Conservation (phyloP, 805 yeast genomes). For the Metschnikowia amazonensis region DNA sequence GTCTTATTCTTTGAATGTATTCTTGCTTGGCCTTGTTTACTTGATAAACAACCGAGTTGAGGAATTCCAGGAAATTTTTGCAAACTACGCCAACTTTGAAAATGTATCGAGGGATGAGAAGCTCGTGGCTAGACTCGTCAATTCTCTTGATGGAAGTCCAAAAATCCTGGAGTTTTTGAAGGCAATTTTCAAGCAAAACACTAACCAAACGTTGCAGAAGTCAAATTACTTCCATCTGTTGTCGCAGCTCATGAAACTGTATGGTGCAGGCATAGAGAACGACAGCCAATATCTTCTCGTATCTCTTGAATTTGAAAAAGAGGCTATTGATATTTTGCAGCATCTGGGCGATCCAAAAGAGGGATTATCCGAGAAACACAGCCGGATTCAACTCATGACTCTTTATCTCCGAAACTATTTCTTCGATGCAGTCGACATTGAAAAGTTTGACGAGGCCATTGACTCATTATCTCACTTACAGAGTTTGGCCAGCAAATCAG, state of each 20-base stretch:
- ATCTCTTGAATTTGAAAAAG: slow-evolving; percentile 6
- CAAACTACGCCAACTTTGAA: slow-evolving; percentile 22
- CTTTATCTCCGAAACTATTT: slow-evolving; percentile 12
- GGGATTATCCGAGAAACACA: slow-evolving; percentile 2
- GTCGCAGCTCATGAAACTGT: slow-evolving; percentile 17
- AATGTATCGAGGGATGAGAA: slow-evolving; percentile 9
- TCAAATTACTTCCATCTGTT: slow-evolving; percentile 31
- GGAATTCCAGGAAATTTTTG: slow-evolving; percentile 22
- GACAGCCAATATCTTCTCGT: neutral
- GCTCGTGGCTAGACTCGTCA: slow-evolving; percentile 12
- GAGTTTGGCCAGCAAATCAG: slow-evolving; percentile 5
- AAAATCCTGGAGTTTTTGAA: slow-evolving; percentile 22
- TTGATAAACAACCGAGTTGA: slow-evolving; percentile 28
- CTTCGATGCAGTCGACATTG: slow-evolving; percentile 12
- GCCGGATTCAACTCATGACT: slow-evolving; percentile 4
- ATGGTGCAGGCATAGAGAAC: neutral
- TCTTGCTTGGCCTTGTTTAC: slow-evolving; percentile 34
- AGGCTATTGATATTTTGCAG: slow-evolving; percentile 23
- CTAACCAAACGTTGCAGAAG: slow-evolving; percentile 14
- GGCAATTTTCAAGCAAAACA: slow-evolving; percentile 17
- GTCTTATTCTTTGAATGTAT: slow-evolving; percentile 20
- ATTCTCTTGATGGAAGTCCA: slow-evolving; percentile 15
- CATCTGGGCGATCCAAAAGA: neutral
- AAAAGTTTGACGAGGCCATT: slow-evolving; percentile 12
- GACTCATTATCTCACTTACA: slow-evolving; percentile 9